Percentiles rank a stretch among this genome's conserved stretches.
These are phyloP conservation scores for Ceratocystis harringtonii DNA, from an alignment of 2,329 filamentous ascomycete species.

Conservation along the genomic window DNA sequence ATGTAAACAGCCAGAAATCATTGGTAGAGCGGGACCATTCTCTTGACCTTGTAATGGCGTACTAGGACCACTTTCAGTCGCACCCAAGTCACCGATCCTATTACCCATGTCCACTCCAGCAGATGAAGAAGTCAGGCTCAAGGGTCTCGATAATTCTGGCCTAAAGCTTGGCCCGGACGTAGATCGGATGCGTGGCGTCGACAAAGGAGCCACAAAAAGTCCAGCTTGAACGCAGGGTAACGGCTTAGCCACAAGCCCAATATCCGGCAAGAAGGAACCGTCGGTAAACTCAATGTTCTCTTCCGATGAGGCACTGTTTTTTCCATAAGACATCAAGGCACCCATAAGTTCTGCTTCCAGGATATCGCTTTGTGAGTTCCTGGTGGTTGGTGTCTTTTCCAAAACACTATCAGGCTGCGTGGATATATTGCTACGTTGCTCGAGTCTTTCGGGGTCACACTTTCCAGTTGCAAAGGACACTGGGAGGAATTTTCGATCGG, in stretches of 20 bases:
- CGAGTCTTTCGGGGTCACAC: background rate
- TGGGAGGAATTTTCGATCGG: background rate
- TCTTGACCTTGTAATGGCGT: background rate
- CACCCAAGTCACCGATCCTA: background rate
- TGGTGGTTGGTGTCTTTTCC: background rate
- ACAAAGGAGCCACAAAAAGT: background rate
- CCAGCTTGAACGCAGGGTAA: background rate
- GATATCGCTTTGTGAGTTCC: background rate
- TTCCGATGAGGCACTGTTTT: background rate
- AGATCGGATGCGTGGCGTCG: background rate
- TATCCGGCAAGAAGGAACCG: background rate
- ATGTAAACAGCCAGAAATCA: background rate
- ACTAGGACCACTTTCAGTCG: background rate
- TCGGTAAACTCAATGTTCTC: background rate
- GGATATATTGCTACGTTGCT: background rate
- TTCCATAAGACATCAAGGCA: background rate
- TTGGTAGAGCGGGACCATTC: background rate
- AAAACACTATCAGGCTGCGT: background rate
- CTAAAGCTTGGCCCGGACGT: background rate
- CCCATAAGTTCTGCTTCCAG: slow-evolving; percentile 7
- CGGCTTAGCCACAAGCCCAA: background rate
- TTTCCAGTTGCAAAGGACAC: background rate
- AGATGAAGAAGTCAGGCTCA: background rate
- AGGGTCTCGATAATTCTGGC: background rate
- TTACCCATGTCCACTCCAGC: too few relatives aligned